Percentiles rank a stretch among this genome's conserved stretches.
Conservation (phyloP, 352 stramenopile species). For the Phytophthora litchii region DNA sequence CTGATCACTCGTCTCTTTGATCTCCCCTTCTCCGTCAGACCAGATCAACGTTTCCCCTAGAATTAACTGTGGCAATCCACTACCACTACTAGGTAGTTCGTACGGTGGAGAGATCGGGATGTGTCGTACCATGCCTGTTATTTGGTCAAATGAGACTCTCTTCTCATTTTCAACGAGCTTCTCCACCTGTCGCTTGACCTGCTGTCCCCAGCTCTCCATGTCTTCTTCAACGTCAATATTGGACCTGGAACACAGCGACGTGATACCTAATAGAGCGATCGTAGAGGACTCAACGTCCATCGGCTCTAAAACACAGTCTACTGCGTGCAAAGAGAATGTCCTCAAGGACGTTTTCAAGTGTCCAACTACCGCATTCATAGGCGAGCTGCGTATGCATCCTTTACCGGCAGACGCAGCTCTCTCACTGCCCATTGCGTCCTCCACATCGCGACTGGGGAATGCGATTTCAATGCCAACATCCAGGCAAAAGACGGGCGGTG, state of each 20-base stretch:
- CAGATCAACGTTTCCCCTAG: conserved; percentile 43
- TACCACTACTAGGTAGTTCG: conserved; percentile 41
- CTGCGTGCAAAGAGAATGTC: conserved; percentile 42
- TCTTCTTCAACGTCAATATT: conserved; percentile 46
- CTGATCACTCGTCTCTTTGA: conserved; percentile 3
- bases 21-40: conserved; percentile 31
- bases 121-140: conserved; percentile 35
- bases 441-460: conserved; percentile 37
- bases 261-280: conserved; percentile 40
- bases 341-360: conserved; percentile 44
- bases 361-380: conserved; percentile 40
- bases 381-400: conserved; percentile 43
- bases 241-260: conserved; percentile 48
- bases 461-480: conserved; percentile 53
- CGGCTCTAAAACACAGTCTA: conserved; percentile 51
- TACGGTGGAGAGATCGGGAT: conserved; percentile 43
- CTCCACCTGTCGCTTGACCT: conserved; percentile 36
- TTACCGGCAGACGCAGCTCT: conserved; percentile 9
- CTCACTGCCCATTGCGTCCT: conserved; percentile 25
- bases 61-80: conserved; percentile 47
- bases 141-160: conserved; percentile 25
- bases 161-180: conserved; percentile 37
- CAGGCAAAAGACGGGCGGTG: conserved; percentile 44
- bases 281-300: conserved; percentile 33
- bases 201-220: conserved; percentile 28